Conservation (phyloP, 2,329 filamentous ascomycete genomes). For the Microdochium trichocladiopsis region DNA sequence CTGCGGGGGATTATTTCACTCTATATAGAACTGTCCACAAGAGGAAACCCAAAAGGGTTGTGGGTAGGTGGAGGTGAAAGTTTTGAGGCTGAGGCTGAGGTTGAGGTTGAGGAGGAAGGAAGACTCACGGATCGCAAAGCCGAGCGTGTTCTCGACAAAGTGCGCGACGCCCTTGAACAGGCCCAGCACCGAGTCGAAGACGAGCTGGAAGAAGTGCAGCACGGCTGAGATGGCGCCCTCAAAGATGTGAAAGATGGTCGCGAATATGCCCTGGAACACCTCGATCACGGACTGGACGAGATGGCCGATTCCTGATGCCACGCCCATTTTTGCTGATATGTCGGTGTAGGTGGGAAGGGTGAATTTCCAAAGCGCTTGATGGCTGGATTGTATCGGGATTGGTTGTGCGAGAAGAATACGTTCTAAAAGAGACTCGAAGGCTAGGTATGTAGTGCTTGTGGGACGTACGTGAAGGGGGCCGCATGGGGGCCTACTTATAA, state of each 20-base stretch:
- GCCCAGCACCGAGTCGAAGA: constrained; percentile 11
- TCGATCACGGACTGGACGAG: constrained; percentile 16
- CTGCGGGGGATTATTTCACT: constrained; percentile 1
- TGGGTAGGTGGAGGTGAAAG: too few relatives aligned
- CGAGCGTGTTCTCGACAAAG: constrained; percentile 21
- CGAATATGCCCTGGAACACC: constrained; percentile 14
- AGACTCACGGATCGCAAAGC: constrained; percentile 21
- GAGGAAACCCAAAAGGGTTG: neutral
- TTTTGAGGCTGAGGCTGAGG: too few relatives aligned
- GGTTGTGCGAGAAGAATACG: neutral
- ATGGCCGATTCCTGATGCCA: constrained; percentile 20
- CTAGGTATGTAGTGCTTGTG: too few relatives aligned
- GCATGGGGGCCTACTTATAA: neutral
- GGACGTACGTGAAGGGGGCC: too few relatives aligned
- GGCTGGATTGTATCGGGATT: too few relatives aligned
- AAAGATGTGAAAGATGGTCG: constrained; percentile 14
- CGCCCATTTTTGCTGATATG: constrained; percentile 12
- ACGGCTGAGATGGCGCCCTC: constrained; percentile 12
- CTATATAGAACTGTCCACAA: neutral
- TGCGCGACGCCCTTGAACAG: constrained; percentile 12
- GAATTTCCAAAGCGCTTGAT: too few relatives aligned
- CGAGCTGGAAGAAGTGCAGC: constrained; percentile 13
- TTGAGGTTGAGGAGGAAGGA: neutral
- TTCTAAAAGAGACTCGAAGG: too few relatives aligned
- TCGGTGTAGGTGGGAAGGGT: neutral